Base-by-base conservation (phyloP, 306 rosid species). In the Vigna radiata region DNA sequence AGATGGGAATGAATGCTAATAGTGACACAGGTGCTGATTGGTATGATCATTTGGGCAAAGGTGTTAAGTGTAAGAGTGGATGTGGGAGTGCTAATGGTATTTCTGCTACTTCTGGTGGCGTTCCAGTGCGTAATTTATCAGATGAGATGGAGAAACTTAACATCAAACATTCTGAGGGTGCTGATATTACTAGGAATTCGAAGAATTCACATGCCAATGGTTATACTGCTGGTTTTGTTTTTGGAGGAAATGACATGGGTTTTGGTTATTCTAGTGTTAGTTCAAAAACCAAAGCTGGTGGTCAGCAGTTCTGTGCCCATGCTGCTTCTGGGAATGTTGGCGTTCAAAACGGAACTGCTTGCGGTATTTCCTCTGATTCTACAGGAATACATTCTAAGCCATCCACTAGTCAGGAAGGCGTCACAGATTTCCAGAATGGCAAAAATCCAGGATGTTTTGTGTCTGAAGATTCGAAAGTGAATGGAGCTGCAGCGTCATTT, bases 81-180 rank as follows among this genome's bases (percentile, higher is more conserved):
- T 55, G 25, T 70, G 87, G 52, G 48, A 78, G 71, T 80, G 13
- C 68, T 63, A 52, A 72, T 75, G 67, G 72, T 61, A 8, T 55
- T 54, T 49, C 77, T 74, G 53, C 68, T 73, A 41, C 58, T 77
- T 68, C 14, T 61, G 46, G 72, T 61, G 41, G 79, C 13, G 44
- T 77, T 70, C 76, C 87, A 60, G 74, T 21, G n/a, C 14, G 21
- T 83, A 75, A 64, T 54, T 87, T 92, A 48, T 72, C 84, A 14
- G 90, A 89, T 81, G 91, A 90, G 85, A 86, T 87, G 80, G 62
- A 82, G 66, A 90, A 89, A 70, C 84, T 92, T 78, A 87, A 87
- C 75, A 87, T 92, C 43, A 76, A 85, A 78, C 77, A 76, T 79
- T 82, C 85, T 8, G 86, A 80, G 73, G 77, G 68, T 52, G 81